Evolutionary conservation across 75 land plant species (phyloP).

Genomic region (Pinus taeda): DNA sequence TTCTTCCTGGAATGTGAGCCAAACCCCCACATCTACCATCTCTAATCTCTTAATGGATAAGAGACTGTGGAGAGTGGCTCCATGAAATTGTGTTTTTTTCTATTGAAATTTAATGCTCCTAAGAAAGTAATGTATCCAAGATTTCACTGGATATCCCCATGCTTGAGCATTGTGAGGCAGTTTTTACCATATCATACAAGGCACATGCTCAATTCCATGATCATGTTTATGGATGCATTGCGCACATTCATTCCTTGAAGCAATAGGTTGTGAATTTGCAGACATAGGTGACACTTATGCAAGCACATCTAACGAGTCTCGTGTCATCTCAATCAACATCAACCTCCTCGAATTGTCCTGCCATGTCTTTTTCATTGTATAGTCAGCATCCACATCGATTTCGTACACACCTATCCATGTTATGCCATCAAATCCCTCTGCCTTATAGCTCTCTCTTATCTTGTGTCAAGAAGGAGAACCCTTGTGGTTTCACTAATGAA

Average conservation of each 20-base stretch:
- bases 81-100: no score
- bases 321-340: background rate
- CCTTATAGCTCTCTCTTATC: no score
- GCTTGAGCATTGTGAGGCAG: constrained; percentile 86
- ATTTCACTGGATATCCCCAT: constrained; percentile 68
- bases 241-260: constrained; percentile 81
- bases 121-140: constrained; percentile 90
- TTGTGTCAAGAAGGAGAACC: no score
- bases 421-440: background rate
- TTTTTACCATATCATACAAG: constrained; percentile 85
- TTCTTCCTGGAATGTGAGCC: no score
- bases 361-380: background rate
- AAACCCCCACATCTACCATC: no score
- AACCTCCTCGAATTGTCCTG: no score
- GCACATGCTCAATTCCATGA: constrained; percentile 87
- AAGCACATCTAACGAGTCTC: constrained; percentile 46
- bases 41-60: no score
- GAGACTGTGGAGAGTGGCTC: no score
- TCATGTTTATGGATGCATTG: constrained; percentile 94
- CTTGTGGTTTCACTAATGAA: no score
- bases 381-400: background rate
- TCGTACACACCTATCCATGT: background rate
- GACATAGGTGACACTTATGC: constrained; percentile 72
- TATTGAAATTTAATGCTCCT: no score
- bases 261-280: constrained; percentile 90